Conservation (phyloP, 495 filamentous ascomycete species). For the Penicillium bovifimosum region DNA sequence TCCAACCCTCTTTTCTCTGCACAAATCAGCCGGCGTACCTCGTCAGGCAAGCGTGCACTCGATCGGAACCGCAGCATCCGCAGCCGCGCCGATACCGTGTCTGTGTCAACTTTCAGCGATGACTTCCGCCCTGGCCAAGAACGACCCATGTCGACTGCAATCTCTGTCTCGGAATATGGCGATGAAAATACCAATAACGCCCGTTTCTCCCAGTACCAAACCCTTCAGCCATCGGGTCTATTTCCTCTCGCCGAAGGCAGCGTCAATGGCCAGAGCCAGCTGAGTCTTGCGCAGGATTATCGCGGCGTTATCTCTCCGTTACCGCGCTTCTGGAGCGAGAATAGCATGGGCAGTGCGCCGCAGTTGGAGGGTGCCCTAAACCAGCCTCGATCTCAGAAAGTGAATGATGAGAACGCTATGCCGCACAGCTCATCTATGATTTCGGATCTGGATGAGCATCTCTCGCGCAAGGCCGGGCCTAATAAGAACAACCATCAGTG, state of each 20-base stretch:
- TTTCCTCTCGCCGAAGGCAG: constrained; percentile 25
- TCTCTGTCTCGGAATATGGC: constrained; percentile 39
- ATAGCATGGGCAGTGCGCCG: constrained; percentile 27
- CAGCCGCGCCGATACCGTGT: constrained; percentile 39
- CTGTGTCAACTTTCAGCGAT: constrained; percentile 31
- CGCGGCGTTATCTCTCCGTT: constrained; percentile 40
- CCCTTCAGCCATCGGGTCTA: constrained; percentile 17
- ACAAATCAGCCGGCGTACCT: constrained; percentile 33
- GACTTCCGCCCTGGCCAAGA: constrained; percentile 32
- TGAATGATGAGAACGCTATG: constrained; percentile 9
- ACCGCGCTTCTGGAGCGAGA: constrained; percentile 40
- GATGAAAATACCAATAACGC: constrained; percentile 31
- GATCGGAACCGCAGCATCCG: constrained; percentile 34
- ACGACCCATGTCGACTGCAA: constrained; percentile 34
- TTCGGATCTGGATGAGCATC: constrained; percentile 25
- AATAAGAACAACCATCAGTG: constrained; percentile 9
- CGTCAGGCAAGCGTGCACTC: constrained; percentile 34
- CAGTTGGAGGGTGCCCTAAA: constrained; percentile 17
- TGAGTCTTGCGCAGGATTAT: constrained; percentile 40
- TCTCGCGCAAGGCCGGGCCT: constrained; percentile 19
- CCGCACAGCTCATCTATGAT: constrained; percentile 24
- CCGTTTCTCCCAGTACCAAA: constrained; percentile 26
- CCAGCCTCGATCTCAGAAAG: background rate
- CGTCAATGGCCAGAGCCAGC: constrained; percentile 29
- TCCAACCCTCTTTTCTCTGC: constrained; percentile 42